These are phyloP conservation scores for Umbellularia californica DNA, from an alignment of 164 flowering plant species.

Conservation along the genomic window DNA sequence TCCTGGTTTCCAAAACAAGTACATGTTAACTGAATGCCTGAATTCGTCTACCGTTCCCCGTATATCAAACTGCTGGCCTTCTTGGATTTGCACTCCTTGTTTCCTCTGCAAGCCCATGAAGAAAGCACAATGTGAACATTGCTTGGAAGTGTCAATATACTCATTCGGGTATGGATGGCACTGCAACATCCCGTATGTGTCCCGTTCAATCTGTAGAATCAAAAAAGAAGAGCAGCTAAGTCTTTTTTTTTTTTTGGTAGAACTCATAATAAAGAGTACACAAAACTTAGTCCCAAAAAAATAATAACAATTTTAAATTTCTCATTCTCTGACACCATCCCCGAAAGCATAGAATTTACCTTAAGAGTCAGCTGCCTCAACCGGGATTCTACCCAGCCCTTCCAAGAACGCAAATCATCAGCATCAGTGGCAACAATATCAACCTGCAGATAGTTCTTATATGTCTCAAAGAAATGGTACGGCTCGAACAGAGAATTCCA, in stretches of 20 bases:
- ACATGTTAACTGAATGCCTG: constrained; percentile 64
- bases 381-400: constrained; percentile 99
- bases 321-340: background rate
- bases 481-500: constrained; percentile 88
- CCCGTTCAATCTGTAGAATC: constrained; percentile 82
- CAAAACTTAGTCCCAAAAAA: too few species aligned
- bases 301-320: background rate
- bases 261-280: too few species aligned
- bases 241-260: too few species aligned
- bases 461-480: constrained; percentile 76
- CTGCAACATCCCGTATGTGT: constrained; percentile 80
- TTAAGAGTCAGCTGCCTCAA: constrained; percentile 79
- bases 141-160: constrained; percentile 58
- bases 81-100: constrained; percentile 69
- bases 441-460: constrained; percentile 90
- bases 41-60: constrained; percentile 90
- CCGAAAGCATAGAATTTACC: constrained; percentile 41
- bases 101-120: constrained; percentile 96
- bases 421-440: constrained; percentile 84
- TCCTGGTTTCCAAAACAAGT: constrained; percentile 82
- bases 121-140: constrained; percentile 71
- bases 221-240: background rate
- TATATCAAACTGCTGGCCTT: constrained; percentile 96
- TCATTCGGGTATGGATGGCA: constrained; percentile 95
- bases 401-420: constrained; percentile 87